Evolutionary conservation across 2,329 filamentous ascomycete genomes (phyloP).

Genomic region (Nigrospora oryzae): DNA sequence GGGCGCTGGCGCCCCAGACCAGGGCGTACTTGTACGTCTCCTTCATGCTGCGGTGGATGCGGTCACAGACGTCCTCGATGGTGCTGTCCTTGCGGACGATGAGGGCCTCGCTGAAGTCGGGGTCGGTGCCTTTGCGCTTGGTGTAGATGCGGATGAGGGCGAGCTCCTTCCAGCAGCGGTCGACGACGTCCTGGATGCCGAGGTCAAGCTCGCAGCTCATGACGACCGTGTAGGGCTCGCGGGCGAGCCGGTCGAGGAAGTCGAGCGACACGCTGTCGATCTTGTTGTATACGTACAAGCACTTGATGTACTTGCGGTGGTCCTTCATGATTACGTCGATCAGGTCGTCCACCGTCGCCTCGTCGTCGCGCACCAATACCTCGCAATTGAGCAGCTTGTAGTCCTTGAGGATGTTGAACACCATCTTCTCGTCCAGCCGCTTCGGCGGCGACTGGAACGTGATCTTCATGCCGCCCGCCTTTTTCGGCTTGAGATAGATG

Average conservation of each 20-base stretch:
- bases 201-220: slow-evolving; percentile 97
- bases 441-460: slow-evolving; percentile 89
- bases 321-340: slow-evolving; percentile 99
- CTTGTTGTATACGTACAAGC: slow-evolving; percentile 99
- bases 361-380: slow-evolving; percentile 88
- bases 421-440: slow-evolving; percentile 91
- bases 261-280: slow-evolving; percentile 92
- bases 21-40: slow-evolving; percentile 98
- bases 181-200: slow-evolving; percentile 87
- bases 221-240: slow-evolving; percentile 88
- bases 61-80: slow-evolving; percentile 95
- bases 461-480: slow-evolving; percentile 97
- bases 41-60: slow-evolving; percentile 88
- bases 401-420: slow-evolving; percentile 94
- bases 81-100: slow-evolving; percentile 84
- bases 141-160: slow-evolving; percentile 89
- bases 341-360: slow-evolving; percentile 93
- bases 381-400: slow-evolving; percentile 99
- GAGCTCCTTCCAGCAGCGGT: slow-evolving; percentile 90
- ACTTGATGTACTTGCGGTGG: slow-evolving; percentile 92
- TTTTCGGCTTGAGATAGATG: slow-evolving; percentile 94
- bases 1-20: slow-evolving; percentile 94
- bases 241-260: slow-evolving; percentile 83
- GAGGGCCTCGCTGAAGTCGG: slow-evolving; percentile 81
- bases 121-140: slow-evolving; percentile 87